Conservation (phyloP, 2,329 filamentous ascomycete genomes). For the Xylariaceae sp. region DNA sequence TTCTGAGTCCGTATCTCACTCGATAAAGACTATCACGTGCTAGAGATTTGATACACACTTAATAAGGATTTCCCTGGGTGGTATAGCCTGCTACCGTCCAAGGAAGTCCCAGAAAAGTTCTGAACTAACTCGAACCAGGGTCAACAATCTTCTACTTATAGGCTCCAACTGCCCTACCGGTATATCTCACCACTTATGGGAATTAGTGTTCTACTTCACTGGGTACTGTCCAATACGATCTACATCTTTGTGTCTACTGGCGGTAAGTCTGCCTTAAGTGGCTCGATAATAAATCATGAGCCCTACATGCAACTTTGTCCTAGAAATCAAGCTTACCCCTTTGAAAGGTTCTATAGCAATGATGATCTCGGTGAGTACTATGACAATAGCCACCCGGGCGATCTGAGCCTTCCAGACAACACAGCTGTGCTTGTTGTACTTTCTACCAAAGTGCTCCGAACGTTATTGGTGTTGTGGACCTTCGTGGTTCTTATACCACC, state of each 20-base stretch:
- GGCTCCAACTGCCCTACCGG: slow-evolving; percentile 49
- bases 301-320: too few relatives aligned
- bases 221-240: slow-evolving; percentile 50
- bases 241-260: slow-evolving; percentile 43
- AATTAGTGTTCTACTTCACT: slow-evolving; percentile 47
- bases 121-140: too few relatives aligned
- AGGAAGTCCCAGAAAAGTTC: too few relatives aligned
- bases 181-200: slow-evolving; percentile 48
- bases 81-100: too few relatives aligned
- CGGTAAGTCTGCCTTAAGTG: slow-evolving; percentile 28
- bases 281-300: not conserved
- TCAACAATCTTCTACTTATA: slow-evolving; percentile 46
- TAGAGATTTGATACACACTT: too few relatives aligned
- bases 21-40: too few relatives aligned
- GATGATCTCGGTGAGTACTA: too few relatives aligned
- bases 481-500: slow-evolving; percentile 27
- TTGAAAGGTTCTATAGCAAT: not conserved
- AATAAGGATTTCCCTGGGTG: too few relatives aligned
- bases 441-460: slow-evolving; percentile 22
- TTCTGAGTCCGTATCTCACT: too few relatives aligned
- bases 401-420: slow-evolving; percentile 22
- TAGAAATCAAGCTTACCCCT: too few relatives aligned
- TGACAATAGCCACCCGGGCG: too few relatives aligned
- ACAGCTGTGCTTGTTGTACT: slow-evolving; percentile 25
- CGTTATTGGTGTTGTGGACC: slow-evolving; percentile 19